phyloP scores from a whole-genome alignment of 805 yeast species.

The Ogataea angusta region DNA sequence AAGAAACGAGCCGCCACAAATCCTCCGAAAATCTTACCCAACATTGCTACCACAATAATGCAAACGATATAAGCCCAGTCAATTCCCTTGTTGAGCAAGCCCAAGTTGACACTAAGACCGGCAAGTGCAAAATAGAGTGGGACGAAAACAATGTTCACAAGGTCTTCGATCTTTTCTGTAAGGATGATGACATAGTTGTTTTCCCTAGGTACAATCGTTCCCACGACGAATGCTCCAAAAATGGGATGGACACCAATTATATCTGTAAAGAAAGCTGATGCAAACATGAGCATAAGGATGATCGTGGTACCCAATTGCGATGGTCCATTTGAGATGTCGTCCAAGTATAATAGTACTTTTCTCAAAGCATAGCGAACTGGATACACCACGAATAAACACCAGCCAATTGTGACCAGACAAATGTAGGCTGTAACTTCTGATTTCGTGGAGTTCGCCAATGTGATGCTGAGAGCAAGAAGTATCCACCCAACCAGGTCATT shows the following conservation, averaged over 20 bases:
- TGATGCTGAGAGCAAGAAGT: conserved; percentile 68
- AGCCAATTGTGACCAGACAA: conserved; percentile 60
- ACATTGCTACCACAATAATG: conserved; percentile 61
- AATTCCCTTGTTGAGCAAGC: conserved; percentile 56
- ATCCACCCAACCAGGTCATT: conserved; percentile 84
- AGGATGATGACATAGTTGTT: conserved; percentile 66
- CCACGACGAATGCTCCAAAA: conserved; percentile 80
- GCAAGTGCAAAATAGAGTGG: conserved; percentile 81
- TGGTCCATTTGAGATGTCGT: conserved; percentile 50
- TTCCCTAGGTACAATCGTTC: conserved; percentile 73
- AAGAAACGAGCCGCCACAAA: conserved; percentile 56
- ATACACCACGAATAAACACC: conserved; percentile 59
- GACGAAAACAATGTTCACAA: conserved; percentile 65
- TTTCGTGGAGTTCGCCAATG: conserved; percentile 68
- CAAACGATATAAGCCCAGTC: conserved; percentile 81
- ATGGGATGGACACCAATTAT: conserved; percentile 85
- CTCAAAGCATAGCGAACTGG: conserved; percentile 53
- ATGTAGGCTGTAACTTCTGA: conserved; percentile 71
- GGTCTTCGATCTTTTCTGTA: conserved; percentile 74
- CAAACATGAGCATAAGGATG: conserved; percentile 53
- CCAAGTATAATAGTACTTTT: conserved; percentile 39
- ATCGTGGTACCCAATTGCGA: conserved; percentile 57
- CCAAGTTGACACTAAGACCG: conserved; percentile 68
- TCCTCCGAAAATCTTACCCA: conserved; percentile 69
- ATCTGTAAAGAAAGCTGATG: conserved; percentile 75